Conservation (phyloP, 2,329 filamentous ascomycete species). For the Chlorencoelia australis region DNA sequence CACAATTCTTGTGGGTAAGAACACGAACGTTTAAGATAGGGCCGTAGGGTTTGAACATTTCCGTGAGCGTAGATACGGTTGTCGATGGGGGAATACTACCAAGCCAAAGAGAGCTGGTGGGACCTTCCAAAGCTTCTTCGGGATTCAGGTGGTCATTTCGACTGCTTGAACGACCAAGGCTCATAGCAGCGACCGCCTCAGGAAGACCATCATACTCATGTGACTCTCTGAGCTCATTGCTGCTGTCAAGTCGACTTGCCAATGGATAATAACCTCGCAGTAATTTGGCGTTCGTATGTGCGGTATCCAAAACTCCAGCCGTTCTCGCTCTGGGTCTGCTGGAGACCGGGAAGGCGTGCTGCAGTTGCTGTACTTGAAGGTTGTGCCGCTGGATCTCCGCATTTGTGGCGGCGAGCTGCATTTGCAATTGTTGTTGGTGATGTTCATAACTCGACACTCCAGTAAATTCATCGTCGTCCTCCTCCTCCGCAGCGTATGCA, state of each 20-base stretch:
- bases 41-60: constrained; percentile 92
- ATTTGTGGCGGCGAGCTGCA: constrained; percentile 53
- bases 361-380: constrained; percentile 80
- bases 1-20: constrained; percentile 96
- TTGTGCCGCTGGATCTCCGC: constrained; percentile 82
- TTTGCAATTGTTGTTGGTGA: constrained; percentile 51
- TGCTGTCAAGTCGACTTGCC: constrained; percentile 65
- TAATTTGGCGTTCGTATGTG: constrained; percentile 32
- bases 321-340: constrained; percentile 83
- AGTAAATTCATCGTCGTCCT: constrained; percentile 56
- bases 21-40: constrained; percentile 86
- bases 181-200: constrained; percentile 73
- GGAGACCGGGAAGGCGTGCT: constrained; percentile 75
- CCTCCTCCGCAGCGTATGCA: constrained; percentile 83
- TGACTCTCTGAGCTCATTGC: constrained; percentile 68
- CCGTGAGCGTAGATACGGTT: constrained; percentile 85
- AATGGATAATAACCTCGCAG: constrained; percentile 67
- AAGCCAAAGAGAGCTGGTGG: constrained; percentile 90
- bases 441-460: constrained; percentile 41
- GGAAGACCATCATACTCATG: constrained; percentile 72
- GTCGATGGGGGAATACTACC: constrained; percentile 96
- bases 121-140: constrained; percentile 78
- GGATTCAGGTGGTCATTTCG: constrained; percentile 58
- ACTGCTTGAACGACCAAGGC: constrained; percentile 56
- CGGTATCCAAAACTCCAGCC: constrained; percentile 71